Conservation (phyloP, 495 filamentous ascomycete genomes). For the Darksidea phi region DNA sequence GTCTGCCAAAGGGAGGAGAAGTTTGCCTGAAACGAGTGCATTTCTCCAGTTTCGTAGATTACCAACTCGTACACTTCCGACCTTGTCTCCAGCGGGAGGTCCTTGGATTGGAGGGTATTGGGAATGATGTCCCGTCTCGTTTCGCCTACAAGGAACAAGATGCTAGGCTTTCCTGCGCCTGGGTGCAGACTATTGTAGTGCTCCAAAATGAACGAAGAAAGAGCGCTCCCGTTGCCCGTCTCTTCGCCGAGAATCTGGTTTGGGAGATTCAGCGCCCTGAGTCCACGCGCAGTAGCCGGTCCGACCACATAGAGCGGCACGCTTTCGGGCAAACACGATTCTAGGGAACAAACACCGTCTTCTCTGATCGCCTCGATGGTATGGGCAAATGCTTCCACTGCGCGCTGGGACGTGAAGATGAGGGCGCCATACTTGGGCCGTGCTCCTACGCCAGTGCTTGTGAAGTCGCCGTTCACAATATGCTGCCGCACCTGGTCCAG, state of each 20-base stretch:
- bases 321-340: slow-evolving; percentile 45
- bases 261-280: slow-evolving; percentile 56
- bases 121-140: slow-evolving; percentile 86
- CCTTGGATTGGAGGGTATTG: slow-evolving; percentile 61
- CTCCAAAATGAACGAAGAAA: slow-evolving; percentile 72
- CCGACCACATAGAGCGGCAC: slow-evolving; percentile 84
- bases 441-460: not conserved
- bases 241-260: slow-evolving; percentile 59
- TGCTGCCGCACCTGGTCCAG: slow-evolving; percentile 48
- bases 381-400: slow-evolving; percentile 78
- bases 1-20: slow-evolving; percentile 54
- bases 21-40: slow-evolving; percentile 66
- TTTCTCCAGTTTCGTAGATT: slow-evolving; percentile 81
- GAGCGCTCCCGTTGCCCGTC: slow-evolving; percentile 75
- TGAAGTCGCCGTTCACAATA: slow-evolving; percentile 41
- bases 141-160: slow-evolving; percentile 87
- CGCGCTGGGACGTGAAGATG: slow-evolving; percentile 91
- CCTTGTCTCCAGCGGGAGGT: slow-evolving; percentile 44
- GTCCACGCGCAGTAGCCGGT: slow-evolving; percentile 77
- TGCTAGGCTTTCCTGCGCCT: slow-evolving; percentile 51
- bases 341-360: slow-evolving; percentile 12
- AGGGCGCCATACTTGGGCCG: slow-evolving; percentile 68
- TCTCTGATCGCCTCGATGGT: slow-evolving; percentile 52
- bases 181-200: slow-evolving; percentile 57
- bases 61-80: slow-evolving; percentile 73